These are phyloP conservation scores for Yamadazyma friedrichii DNA, from an alignment of 1,139 yeast genomes.

Conservation along the genomic window DNA sequence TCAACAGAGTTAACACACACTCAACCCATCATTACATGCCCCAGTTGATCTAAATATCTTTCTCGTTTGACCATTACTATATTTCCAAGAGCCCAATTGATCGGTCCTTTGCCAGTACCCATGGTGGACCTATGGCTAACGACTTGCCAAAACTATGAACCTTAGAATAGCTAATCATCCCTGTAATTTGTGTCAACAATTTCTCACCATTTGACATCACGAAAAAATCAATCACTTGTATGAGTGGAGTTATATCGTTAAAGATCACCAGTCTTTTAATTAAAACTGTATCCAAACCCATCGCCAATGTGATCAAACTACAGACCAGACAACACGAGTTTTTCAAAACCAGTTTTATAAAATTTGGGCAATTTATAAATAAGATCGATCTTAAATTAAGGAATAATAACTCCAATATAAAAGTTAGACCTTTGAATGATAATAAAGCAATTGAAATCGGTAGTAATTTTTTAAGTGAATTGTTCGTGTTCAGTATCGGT, in stretches of 20 bases:
- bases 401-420: slow-evolving; percentile 52
- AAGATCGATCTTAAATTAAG: slow-evolving; percentile 66
- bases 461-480: slow-evolving; percentile 75
- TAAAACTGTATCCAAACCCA: slow-evolving; percentile 79
- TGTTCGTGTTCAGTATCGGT: slow-evolving; percentile 76
- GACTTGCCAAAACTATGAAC: too few relatives aligned
- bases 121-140: too few relatives aligned
- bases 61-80: too few relatives aligned
- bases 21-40: too few relatives aligned
- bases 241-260: slow-evolving; percentile 59
- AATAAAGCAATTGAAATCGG: slow-evolving; percentile 83
- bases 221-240: slow-evolving; percentile 10
- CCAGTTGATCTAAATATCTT: too few relatives aligned
- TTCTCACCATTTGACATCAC: too few relatives aligned
- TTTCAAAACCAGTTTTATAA: slow-evolving; percentile 63
- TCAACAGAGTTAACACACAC: too few relatives aligned
- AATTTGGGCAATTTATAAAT: slow-evolving; percentile 74
- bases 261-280: slow-evolving; percentile 74
- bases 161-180: too few relatives aligned
- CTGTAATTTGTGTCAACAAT: too few relatives aligned
- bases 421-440: slow-evolving; percentile 78
- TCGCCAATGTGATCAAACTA: slow-evolving; percentile 67
- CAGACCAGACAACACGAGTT: slow-evolving; percentile 75
- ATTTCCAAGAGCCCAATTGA: too few relatives aligned
- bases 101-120: too few relatives aligned